Percentiles rank a stretch among this genome's conserved stretches.
phyloP scores from a whole-genome alignment of 1,284 basidiomycete species.

The Chiua sp. region DNA sequence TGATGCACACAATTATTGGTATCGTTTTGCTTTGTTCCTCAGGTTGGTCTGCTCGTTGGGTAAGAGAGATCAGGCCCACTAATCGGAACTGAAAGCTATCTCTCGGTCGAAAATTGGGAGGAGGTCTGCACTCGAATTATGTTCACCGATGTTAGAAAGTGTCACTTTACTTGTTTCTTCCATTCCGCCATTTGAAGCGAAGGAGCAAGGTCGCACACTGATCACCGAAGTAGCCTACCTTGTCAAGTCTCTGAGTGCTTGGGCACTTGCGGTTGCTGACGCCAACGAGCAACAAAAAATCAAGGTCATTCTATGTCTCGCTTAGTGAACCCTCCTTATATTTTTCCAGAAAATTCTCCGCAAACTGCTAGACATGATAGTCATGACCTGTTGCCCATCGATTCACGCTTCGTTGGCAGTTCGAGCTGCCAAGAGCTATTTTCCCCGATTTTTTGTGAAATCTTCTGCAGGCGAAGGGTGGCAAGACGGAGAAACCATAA shows the following conservation, averaged over 20 bases:
- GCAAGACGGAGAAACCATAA: slow-evolving; percentile 45
- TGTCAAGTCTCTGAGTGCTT: slow-evolving; percentile 33
- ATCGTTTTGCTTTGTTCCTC: slow-evolving; percentile 45
- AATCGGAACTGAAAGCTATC: slow-evolving; percentile 43
- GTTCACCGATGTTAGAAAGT: slow-evolving; percentile 50
- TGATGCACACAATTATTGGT: slow-evolving; percentile 39
- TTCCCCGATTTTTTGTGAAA: slow-evolving; percentile 48
- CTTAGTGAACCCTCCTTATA: background rate
- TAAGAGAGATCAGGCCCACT: background rate
- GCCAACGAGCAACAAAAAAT: slow-evolving; percentile 28
- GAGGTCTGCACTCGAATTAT: slow-evolving; percentile 48
- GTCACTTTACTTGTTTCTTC: slow-evolving; percentile 41
- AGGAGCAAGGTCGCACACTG: slow-evolving; percentile 44
- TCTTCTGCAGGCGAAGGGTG: slow-evolving; percentile 39
- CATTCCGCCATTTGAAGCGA: slow-evolving; percentile 30
- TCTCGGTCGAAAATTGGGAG: slow-evolving; percentile 54
- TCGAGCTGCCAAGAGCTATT: slow-evolving; percentile 50
- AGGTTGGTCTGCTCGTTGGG: slow-evolving; percentile 35
- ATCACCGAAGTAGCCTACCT: slow-evolving; percentile 41
- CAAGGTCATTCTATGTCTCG: slow-evolving; percentile 27
- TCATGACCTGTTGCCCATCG: slow-evolving; percentile 46
- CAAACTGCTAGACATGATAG: slow-evolving; percentile 44
- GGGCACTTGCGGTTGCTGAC: slow-evolving; percentile 36
- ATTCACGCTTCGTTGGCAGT: slow-evolving; percentile 52
- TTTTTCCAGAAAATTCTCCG: slow-evolving; percentile 45